Evolutionary conservation across 345 rosid species (phyloP), one percentile per base, ranked within the genome.

Genomic region (Eucalyptus lansdowneana): DNA sequence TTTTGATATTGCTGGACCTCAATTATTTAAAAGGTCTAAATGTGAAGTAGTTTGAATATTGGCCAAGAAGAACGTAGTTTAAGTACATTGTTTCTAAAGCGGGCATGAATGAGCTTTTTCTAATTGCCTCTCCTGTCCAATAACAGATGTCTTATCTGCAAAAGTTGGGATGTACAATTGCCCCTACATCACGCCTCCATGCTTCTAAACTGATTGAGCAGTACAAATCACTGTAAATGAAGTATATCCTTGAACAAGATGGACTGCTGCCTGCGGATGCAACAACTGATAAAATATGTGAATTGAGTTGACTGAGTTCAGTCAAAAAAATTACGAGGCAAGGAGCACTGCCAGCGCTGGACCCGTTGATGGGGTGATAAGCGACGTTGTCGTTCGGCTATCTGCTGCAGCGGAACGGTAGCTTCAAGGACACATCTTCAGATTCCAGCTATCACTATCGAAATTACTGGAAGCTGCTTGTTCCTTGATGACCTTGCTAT

Each of bases 181-280:
- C 91, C 65, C 99, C 99, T 50, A 91, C 98, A 87, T 97, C 99
- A 65, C 96, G 98, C 88, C 99, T 97, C 89, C 98, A 97, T 93
- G 99, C 98, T 37, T 97, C 97, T 29, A 95, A 93, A 86, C 91
- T 97, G 94, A 97, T 97, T 34, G 99, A 97, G 91, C 99, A 94
- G 91, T 97, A 97, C 93, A 97, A 97, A 89, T 94, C 98, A 25
- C 86, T 97, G 50, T 97, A 93, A 97, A 80, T 37, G 34, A 50
- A 27, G 87, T 86, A 27, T 50, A 31, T 19, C 87, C 56, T 86
- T 27, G 45, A 27, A 24, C n/a, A 44, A 60, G 50, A 54, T 87
- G 67, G 87, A 50, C 58, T 15, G 87, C 22, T 47, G 51, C 37
- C 51, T 27, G 22, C 15, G 40, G 40, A 86, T 86, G 87, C 42